phyloP scores from a whole-genome alignment of 2,329 filamentous ascomycete species.

The Diaporthe sp. region DNA sequence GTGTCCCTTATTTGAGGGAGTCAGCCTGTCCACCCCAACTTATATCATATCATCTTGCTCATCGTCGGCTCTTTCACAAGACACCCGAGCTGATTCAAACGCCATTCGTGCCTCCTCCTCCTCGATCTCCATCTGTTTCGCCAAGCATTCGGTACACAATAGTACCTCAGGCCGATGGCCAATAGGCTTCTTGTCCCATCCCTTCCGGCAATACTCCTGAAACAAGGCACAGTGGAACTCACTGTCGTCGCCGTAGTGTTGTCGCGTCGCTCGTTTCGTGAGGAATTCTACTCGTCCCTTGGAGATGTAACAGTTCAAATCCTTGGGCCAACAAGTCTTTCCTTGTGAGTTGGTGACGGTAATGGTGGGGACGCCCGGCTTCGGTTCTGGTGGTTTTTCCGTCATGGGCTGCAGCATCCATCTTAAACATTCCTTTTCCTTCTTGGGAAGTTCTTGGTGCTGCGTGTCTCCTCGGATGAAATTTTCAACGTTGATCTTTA shows the following conservation, averaged over 20 bases:
- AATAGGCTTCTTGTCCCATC: not conserved
- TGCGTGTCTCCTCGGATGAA: not conserved
- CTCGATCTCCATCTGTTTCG: not conserved
- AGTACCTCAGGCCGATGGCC: not conserved
- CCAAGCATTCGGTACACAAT: not conserved
- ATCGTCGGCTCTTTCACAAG: not conserved
- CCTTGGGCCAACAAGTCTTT: not conserved
- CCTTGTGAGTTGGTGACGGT: not conserved
- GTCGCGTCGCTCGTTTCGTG: too few relatives aligned
- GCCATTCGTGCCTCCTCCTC: not conserved
- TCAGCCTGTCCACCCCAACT: too few relatives aligned
- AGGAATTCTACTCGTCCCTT: rapidly evolving
- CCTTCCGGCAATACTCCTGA: not conserved
- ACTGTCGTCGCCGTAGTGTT: not conserved
- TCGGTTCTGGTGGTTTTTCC: not conserved
- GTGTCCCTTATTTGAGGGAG: too few relatives aligned
- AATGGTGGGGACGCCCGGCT: not conserved
- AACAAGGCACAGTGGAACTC: not conserved
- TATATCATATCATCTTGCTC: too few relatives aligned
- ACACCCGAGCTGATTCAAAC: not conserved
- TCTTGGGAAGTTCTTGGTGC: too few relatives aligned
- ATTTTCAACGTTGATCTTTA: not conserved
- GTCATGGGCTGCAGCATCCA: not conserved
- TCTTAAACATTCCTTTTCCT: not conserved
- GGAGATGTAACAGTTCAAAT: not conserved